Percentiles rank a stretch among this genome's conserved stretches.
Conservation (phyloP, 75 land plant species). For the Pseudotsuga menziesii region DNA sequence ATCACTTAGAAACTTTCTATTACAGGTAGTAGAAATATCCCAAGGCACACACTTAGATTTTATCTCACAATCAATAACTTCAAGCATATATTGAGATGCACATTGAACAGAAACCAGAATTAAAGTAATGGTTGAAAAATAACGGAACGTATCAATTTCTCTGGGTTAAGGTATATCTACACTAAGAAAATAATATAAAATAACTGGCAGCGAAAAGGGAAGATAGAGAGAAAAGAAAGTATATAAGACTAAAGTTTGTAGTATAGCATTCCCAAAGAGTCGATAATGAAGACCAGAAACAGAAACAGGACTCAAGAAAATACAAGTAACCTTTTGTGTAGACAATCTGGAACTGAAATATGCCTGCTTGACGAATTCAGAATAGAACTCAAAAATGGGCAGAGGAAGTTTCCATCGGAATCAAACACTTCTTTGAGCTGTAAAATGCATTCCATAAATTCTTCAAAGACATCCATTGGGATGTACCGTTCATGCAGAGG, state of each 20-base stretch:
- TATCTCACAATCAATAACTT: neutral
- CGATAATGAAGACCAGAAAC: neutral
- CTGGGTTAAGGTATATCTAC: neutral
- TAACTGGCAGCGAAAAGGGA: neutral
- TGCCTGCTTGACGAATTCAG: constrained; percentile 22
- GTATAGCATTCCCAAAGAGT: neutral
- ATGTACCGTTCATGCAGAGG: neutral
- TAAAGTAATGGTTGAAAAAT: neutral
- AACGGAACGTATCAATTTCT: neutral
- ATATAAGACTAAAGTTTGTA: neutral
- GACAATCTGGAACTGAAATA: constrained; percentile 28
- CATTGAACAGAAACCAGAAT: neutral
- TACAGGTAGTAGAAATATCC: too few relatives aligned
- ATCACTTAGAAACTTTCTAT: too few relatives aligned
- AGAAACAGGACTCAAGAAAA: neutral
- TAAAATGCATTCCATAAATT: constrained; percentile 36
- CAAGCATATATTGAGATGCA: neutral
- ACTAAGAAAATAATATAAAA: neutral
- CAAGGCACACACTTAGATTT: neutral
- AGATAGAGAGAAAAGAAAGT: too few relatives aligned
- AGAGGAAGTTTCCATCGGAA: constrained; percentile 47
- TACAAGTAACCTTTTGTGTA: constrained; percentile 27
- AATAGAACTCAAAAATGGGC: constrained; percentile 34
- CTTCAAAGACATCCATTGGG: constrained; percentile 27
- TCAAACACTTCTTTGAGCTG: constrained; percentile 35